These are phyloP conservation scores for Phlegmacium glaucopus DNA, from an alignment of 768 basidiomycete genomes.

Conservation along the genomic window DNA sequence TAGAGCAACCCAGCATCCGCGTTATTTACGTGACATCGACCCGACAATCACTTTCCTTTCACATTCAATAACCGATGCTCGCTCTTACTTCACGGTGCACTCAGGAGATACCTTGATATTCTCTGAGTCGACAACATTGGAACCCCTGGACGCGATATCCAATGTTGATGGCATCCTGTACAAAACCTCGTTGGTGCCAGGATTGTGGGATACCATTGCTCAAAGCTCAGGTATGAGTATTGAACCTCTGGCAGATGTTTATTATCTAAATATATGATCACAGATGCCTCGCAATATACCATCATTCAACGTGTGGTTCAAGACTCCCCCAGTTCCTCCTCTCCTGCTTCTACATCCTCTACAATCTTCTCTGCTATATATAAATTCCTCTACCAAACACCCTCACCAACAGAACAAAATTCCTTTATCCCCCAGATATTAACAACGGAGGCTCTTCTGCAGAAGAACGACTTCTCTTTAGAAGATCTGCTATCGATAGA, in stretches of 20 bases:
- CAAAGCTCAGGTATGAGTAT: conserved; percentile 46
- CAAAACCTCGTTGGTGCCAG: conserved; percentile 57
- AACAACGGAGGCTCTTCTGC: conserved; percentile 5
- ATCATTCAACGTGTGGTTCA: conserved; percentile 62
- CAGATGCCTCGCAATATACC: conserved; percentile 65
- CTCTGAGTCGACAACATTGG: conserved; percentile 44
- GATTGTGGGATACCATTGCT: conserved; percentile 61
- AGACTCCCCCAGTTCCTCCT: conserved; percentile 25
- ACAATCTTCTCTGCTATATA: conserved; percentile 56
- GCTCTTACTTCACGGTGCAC: conserved; percentile 55
- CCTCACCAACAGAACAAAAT: conserved; percentile 4
- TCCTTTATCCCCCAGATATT: conserved; percentile 6
- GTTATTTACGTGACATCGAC: conserved; percentile 57
- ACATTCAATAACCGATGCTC: conserved; percentile 41
- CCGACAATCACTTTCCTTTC: conserved; percentile 65
- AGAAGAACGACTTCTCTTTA: conserved; percentile 14
- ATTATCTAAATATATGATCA: conserved; percentile 6
- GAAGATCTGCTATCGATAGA: conserved; percentile 18
- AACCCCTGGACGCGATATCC: conserved; percentile 20
- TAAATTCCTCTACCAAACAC: conserved; percentile 44
- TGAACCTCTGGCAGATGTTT: neutral
- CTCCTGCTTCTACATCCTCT: conserved; percentile 17
- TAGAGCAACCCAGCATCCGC: conserved; percentile 43
- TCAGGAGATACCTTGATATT: conserved; percentile 46
- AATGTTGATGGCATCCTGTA: conserved; percentile 43